Conservation (phyloP, 371 early-diverging fungal genomes). For the Lichtheimia ramosa region DNA sequence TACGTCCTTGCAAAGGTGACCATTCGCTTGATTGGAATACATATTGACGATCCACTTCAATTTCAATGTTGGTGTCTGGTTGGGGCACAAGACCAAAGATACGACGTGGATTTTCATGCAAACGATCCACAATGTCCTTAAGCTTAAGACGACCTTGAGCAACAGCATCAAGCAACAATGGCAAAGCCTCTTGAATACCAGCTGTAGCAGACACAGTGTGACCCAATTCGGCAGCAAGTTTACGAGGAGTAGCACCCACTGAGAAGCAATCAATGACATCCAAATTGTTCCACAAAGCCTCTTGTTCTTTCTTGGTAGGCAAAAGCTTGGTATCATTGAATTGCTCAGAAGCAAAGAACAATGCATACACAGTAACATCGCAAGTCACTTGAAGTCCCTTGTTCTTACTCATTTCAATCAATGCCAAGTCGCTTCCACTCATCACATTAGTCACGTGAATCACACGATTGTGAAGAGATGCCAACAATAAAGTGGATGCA, state of each 20-base stretch:
- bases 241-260: constrained; percentile 71
- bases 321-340: constrained; percentile 41
- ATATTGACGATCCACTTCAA: constrained; percentile 67
- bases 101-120: constrained; percentile 82
- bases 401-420: constrained; percentile 85
- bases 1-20: constrained; percentile 52
- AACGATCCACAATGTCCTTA: constrained; percentile 70
- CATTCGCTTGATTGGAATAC: constrained; percentile 36
- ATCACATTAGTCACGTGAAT: constrained; percentile 88
- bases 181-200: constrained; percentile 77
- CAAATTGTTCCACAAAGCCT: constrained; percentile 80
- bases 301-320: constrained; percentile 58
- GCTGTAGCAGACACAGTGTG: constrained; percentile 37
- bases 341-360: constrained; percentile 69
- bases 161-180: constrained; percentile 84
- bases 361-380: constrained; percentile 83
- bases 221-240: constrained; percentile 55
- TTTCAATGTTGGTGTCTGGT: constrained; percentile 87
- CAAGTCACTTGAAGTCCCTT: constrained; percentile 91
- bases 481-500: constrained; percentile 85
- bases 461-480: constrained; percentile 76
- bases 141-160: constrained; percentile 78
- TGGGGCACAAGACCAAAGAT: constrained; percentile 90
- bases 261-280: constrained; percentile 89
- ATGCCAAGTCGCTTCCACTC: constrained; percentile 75